A percentile compares a stretch with the other conserved stretches of the same genome.
phyloP scores from a whole-genome alignment of 805 yeast genomes.

The Zygosaccharomyces siamensis region DNA sequence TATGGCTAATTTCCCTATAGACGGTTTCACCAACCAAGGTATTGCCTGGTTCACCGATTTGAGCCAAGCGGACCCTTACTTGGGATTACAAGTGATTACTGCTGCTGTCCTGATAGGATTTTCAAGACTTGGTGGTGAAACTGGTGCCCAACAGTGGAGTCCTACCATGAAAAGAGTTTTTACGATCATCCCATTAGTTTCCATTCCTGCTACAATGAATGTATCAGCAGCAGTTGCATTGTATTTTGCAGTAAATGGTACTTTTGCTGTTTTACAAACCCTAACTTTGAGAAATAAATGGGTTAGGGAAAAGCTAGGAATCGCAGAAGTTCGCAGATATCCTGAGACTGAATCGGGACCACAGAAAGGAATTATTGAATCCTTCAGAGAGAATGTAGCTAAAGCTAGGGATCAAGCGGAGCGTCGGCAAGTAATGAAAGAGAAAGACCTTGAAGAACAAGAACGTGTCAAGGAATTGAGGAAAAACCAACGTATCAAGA shows the following conservation, averaged over 20 bases:
- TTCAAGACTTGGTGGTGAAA: slow-evolving; percentile 84
- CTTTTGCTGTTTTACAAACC: slow-evolving; percentile 70
- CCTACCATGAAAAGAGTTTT: slow-evolving; percentile 66
- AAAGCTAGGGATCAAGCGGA: slow-evolving; percentile 39
- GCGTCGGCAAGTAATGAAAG: slow-evolving; percentile 36
- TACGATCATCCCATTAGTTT: slow-evolving; percentile 69
- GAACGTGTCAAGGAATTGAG: slow-evolving; percentile 33
- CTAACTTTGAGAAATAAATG: slow-evolving; percentile 52
- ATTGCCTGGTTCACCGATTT: slow-evolving; percentile 78
- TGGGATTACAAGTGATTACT: slow-evolving; percentile 79
- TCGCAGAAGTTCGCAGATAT: slow-evolving; percentile 60
- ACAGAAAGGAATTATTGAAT: slow-evolving; percentile 35
- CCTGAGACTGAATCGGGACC: slow-evolving; percentile 36
- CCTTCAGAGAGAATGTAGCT: slow-evolving; percentile 39
- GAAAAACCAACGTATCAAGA: slow-evolving; percentile 27
- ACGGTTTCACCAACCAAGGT: slow-evolving; percentile 76
- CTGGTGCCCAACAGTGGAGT: slow-evolving; percentile 66
- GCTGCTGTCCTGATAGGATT: slow-evolving; percentile 72
- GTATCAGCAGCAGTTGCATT: slow-evolving; percentile 80
- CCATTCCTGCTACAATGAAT: slow-evolving; percentile 84
- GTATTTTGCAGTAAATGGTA: slow-evolving; percentile 79
- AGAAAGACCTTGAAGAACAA: slow-evolving; percentile 33
- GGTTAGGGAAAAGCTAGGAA: slow-evolving; percentile 52
- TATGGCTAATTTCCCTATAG: slow-evolving; percentile 75
- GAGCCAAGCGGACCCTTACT: slow-evolving; percentile 81